phyloP scores from a whole-genome alignment of 2,329 filamentous ascomycete species.

The Calonectria multiphialidica region DNA sequence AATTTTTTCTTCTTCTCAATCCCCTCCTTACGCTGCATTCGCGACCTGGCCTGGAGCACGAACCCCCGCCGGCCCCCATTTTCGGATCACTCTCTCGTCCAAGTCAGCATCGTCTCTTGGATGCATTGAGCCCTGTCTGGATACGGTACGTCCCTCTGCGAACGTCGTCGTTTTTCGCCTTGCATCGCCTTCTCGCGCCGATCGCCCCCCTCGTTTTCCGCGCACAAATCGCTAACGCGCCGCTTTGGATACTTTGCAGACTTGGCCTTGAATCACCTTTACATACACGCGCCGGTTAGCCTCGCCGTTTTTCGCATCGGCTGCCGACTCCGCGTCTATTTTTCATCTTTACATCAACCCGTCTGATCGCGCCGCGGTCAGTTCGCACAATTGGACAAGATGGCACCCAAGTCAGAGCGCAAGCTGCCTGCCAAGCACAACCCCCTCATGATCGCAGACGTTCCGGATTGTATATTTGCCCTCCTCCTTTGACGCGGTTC shows the following conservation, averaged over 20 bases:
- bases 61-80: conserved; percentile 21
- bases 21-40: conserved; percentile 26
- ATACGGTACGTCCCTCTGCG: conserved; percentile 42
- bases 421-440: conserved; percentile 73
- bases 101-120: conserved; percentile 22
- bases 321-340: conserved; percentile 33
- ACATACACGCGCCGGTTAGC: conserved; percentile 30
- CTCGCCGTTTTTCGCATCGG: conserved; percentile 7
- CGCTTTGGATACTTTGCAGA: conserved; percentile 20
- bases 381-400: conserved; percentile 44
- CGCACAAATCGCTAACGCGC: conserved; percentile 35
- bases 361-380: conserved; percentile 39
- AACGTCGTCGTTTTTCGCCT: conserved; percentile 15
- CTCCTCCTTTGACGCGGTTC: conserved; percentile 22
- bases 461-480: conserved; percentile 69
- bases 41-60: conserved; percentile 29
- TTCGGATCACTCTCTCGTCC: conserved; percentile 23
- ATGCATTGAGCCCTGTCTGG: conserved; percentile 41
- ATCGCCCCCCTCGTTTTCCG: conserved; percentile 17
- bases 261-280: conserved; percentile 9
- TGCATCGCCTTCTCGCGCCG: conserved; percentile 3
- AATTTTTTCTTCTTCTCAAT: conserved; percentile 28
- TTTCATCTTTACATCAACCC: conserved; percentile 26
- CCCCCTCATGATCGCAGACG: conserved; percentile 73
- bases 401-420: conserved; percentile 53